Conservation (phyloP, 805 yeast species). For the Wickerhamiella siamensis region DNA sequence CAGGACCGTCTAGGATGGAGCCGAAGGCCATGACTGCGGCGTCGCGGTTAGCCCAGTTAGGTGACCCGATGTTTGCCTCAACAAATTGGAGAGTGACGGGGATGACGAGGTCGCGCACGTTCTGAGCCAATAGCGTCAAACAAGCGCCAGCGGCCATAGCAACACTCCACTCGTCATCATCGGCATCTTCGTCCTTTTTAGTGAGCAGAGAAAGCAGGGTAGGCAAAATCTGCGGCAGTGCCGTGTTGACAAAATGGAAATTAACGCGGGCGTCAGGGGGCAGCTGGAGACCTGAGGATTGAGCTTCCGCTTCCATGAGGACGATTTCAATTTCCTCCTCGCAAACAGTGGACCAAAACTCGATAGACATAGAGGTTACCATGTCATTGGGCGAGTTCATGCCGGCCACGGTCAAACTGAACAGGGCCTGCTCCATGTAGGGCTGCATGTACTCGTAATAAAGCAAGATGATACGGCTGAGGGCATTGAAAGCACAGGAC, state of each 20-base stretch:
- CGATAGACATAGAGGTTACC: conserved; percentile 96
- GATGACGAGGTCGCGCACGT: conserved; percentile 73
- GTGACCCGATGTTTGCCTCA: conserved; percentile 46
- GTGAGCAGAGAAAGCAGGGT: conserved; percentile 66
- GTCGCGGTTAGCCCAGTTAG: conserved; percentile 77
- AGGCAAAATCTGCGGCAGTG: conserved; percentile 76
- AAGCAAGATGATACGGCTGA: conserved; percentile 78
- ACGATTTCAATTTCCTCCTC: conserved; percentile 86
- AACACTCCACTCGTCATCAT: conserved; percentile 88
- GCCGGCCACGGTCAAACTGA: conserved; percentile 76
- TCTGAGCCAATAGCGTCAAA: conserved; percentile 82
- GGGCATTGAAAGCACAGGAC: conserved; percentile 90
- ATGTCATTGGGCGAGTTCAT: conserved; percentile 74
- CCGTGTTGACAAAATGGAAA: conserved; percentile 73
- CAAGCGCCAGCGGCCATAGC: conserved; percentile 99
- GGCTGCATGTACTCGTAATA: conserved; percentile 84
- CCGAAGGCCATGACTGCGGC: conserved; percentile 99
- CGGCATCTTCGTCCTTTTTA: conserved; percentile 85
- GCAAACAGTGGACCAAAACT: conserved; percentile 99
- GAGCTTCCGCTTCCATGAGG: conserved; percentile 35
- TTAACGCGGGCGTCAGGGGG: conserved; percentile 32
- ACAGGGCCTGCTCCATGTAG: conserved; percentile 94
- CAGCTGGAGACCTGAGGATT: conserved; percentile 17
- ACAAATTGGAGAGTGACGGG: conserved; percentile 78
- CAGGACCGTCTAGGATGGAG: conserved; percentile 90